Conservation (phyloP, 495 filamentous ascomycete species). For the Parathielavia hyrcaniae region DNA sequence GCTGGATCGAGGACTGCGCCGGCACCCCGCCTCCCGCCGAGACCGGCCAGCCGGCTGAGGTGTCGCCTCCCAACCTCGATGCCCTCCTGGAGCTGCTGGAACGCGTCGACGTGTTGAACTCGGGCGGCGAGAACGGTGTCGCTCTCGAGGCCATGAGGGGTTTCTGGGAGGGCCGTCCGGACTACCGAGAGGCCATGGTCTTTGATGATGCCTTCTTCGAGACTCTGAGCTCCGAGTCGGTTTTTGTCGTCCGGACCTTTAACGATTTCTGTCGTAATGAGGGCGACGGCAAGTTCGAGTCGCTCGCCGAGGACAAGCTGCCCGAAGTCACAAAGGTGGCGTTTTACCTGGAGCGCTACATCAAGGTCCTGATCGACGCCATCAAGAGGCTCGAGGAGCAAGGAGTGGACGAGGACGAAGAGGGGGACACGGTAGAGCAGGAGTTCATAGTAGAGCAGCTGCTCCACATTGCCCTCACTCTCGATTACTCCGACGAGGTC, state of each 20-base stretch:
- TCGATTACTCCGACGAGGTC: slow-evolving; percentile 94
- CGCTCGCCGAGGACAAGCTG: slow-evolving; percentile 80
- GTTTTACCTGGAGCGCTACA: slow-evolving; percentile 71
- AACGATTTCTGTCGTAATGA: slow-evolving; percentile 81
- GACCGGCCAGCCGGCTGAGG: slow-evolving; percentile 42
- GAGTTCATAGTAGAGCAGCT: slow-evolving; percentile 96
- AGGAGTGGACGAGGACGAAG: slow-evolving; percentile 55
- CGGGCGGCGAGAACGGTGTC: slow-evolving; percentile 82
- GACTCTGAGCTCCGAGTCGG: slow-evolving; percentile 71
- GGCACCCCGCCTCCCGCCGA: slow-evolving; percentile 50
- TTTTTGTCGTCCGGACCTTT: slow-evolving; percentile 83
- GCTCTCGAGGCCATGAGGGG: slow-evolving; percentile 86
- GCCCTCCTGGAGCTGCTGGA: slow-evolving; percentile 85
- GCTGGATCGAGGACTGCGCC: slow-evolving; percentile 93
- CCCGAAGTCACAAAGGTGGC: slow-evolving; percentile 89
- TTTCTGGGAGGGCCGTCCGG: slow-evolving; percentile 91
- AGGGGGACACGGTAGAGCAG: slow-evolving; percentile 74
- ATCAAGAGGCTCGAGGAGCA: slow-evolving; percentile 52
- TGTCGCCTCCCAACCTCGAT: slow-evolving; percentile 60
- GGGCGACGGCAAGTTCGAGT: slow-evolving; percentile 62
- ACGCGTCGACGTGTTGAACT: slow-evolving; percentile 86
- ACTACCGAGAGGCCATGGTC: slow-evolving; percentile 73
- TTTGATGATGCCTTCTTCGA: slow-evolving; percentile 91
- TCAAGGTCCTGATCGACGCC: slow-evolving; percentile 65
- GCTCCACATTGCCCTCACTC: slow-evolving; percentile 79